These are phyloP conservation scores for Papiliotrema nemorosa DNA, from an alignment of 1,284 basidiomycete species.

Conservation along the genomic window DNA sequence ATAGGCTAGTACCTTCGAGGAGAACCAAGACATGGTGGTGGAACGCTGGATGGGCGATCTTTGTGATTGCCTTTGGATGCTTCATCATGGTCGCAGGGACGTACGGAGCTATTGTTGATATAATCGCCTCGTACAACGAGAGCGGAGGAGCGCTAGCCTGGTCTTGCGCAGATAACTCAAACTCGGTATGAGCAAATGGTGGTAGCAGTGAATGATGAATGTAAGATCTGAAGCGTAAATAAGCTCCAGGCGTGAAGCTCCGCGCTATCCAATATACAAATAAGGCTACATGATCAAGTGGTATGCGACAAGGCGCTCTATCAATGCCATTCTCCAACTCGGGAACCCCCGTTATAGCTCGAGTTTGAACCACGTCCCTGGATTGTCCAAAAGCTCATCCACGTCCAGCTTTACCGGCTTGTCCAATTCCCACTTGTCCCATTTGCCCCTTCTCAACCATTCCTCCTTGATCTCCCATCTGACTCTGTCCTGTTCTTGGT, in stretches of 20 bases:
- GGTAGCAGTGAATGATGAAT: too few species aligned
- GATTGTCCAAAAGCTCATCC: too few species aligned
- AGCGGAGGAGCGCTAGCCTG: constrained; percentile 3
- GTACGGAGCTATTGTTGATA: constrained; percentile 4
- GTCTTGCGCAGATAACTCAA: constrained; percentile 9
- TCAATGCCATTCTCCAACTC: too few species aligned
- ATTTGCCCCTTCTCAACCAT: constrained; percentile 30
- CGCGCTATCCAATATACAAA: too few species aligned
- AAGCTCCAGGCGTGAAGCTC: too few species aligned
- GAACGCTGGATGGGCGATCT: background rate
- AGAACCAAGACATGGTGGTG: background rate
- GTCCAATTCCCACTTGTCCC: constrained; percentile 40
- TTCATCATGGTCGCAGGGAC: constrained; percentile 9
- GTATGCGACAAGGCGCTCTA: too few species aligned
- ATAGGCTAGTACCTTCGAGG: background rate
- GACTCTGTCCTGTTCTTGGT: constrained; percentile 10
- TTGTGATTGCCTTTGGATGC: constrained; percentile 4
- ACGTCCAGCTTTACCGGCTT: too few species aligned
- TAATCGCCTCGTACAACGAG: constrained; percentile 3
- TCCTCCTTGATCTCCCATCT: constrained; percentile 21
- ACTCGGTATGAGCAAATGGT: too few species aligned
- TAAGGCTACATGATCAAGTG: too few species aligned
- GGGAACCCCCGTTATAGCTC: too few species aligned
- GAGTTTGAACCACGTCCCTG: too few species aligned
- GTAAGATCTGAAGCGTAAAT: too few species aligned